Base-by-base conservation (phyloP, 2,329 filamentous ascomycete species). In the Botrytis squamosa region DNA sequence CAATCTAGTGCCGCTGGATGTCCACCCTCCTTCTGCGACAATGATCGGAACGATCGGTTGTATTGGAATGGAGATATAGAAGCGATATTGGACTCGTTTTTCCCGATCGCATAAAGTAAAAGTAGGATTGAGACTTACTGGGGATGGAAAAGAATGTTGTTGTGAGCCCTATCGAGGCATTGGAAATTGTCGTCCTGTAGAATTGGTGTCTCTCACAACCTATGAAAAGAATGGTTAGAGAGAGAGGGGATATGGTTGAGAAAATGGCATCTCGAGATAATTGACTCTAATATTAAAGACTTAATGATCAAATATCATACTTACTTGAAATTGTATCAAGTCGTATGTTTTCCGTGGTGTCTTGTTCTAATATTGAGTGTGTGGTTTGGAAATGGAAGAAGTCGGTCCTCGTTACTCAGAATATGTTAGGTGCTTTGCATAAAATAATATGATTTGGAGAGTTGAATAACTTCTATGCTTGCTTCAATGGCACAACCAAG, bases 121-220 rank as follows among this genome's bases (percentile, higher is more conserved):
- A 73, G 65, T 79, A 70, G 64, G 74, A 77, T 74, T 64, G 62
- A 33, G 75, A 81, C 81, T 81, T 80, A 82, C 80, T 77, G 74
- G 68, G 76, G 75, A 74, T 78, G 75, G 72, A 76, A 78, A 79
- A 75, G 72, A 74, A 78, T 79, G 77, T 64, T 74, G 78, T 80
- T 77, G 78, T 75, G 77, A 77, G 74, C 76, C 76, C 79, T 81
- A 80, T 81, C 77, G 77, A 79, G 76, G 78, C 81, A 81, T 81
- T 77, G 77, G 77, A 75, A 77, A 74, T 78, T 63, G 77, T 75
- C 40, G 77, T 79, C 62, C 52, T 73, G 76, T 75, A 76, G 73
- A 80, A 78, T 78, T 76, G 77, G 59, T 29, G 71, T 72, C 71
- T 65, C 42, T 65, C 63, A 69, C 71, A 69, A 72, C 63, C 52